Evolutionary conservation across 1,284 basidiomycete species (phyloP).

Genomic region (Ceratobasidium sp.): DNA sequence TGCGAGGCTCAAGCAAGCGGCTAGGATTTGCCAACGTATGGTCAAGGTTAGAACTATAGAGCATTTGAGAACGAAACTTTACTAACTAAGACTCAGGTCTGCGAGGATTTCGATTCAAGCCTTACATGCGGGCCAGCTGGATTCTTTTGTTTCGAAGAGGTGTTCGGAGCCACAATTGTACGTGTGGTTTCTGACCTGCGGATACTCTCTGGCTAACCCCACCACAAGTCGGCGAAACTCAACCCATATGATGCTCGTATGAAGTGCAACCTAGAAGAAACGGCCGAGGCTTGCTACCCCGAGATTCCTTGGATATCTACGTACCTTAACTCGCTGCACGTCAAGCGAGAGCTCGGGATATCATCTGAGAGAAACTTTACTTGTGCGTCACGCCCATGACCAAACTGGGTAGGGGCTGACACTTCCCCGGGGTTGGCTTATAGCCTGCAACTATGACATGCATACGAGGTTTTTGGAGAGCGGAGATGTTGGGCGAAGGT

Average conservation of each 20-base stretch:
- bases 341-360: conserved; percentile 67
- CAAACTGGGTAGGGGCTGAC: neutral
- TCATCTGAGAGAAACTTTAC: conserved; percentile 53
- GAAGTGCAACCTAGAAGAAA: conserved; percentile 65
- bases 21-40: conserved; percentile 55
- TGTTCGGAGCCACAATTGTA: neutral
- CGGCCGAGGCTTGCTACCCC: conserved; percentile 60
- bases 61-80: neutral
- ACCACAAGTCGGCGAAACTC: conserved; percentile 60
- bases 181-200: neutral
- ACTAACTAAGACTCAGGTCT: conserved; percentile 23
- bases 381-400: neutral
- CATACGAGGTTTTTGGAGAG: conserved; percentile 60
- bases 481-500: conserved; percentile 66
- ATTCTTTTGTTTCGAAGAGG: conserved; percentile 48
- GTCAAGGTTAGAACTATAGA: conserved; percentile 21
- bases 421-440: conserved; percentile 49
- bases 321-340: conserved; percentile 62
- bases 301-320: conserved; percentile 68
- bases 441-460: conserved; percentile 64
- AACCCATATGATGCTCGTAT: conserved; percentile 66
- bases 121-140: conserved; percentile 66
- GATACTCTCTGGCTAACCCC: conserved; percentile 62
- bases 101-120: conserved; percentile 58
- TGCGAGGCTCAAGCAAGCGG: conserved; percentile 53